phyloP scores from a whole-genome alignment of 805 yeast genomes.

The Saccharomycopsis microspora region DNA sequence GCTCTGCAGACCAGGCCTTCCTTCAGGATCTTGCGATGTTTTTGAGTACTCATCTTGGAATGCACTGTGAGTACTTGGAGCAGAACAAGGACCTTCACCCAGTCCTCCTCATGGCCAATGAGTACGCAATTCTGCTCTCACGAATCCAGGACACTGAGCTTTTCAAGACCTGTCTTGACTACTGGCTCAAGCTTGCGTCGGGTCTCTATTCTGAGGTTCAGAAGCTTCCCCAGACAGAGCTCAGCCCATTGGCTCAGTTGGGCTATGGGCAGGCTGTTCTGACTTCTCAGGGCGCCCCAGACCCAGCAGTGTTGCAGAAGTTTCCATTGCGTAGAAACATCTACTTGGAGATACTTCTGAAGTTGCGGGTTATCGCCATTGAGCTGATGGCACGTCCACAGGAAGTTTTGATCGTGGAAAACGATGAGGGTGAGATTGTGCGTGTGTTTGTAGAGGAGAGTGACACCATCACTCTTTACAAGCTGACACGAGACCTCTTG shows the following conservation, averaged over 20 bases:
- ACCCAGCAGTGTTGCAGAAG: slow-evolving; percentile 67
- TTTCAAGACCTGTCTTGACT: slow-evolving; percentile 90
- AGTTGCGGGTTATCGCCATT: slow-evolving; percentile 83
- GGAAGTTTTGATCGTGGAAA: slow-evolving; percentile 92
- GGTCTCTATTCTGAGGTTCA: slow-evolving; percentile 80
- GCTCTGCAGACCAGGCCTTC: slow-evolving; percentile 81
- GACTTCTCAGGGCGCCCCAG: slow-evolving; percentile 70
- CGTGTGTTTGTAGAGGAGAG: slow-evolving; percentile 94
- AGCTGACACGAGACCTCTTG: slow-evolving; percentile 89
- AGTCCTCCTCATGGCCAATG: slow-evolving; percentile 60
- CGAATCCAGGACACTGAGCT: slow-evolving; percentile 91
- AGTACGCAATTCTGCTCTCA: slow-evolving; percentile 74
- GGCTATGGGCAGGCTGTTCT: slow-evolving; percentile 29
- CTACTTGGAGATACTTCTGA: slow-evolving; percentile 68
- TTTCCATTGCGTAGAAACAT: slow-evolving; percentile 79
- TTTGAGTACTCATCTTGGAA: slow-evolving; percentile 70
- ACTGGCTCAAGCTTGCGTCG: slow-evolving; percentile 83
- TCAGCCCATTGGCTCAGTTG: slow-evolving; percentile 70
- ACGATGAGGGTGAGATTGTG: slow-evolving; percentile 98
- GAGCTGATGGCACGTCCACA: slow-evolving; percentile 98
- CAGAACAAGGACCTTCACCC: slow-evolving; percentile 40
- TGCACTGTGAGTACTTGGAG: slow-evolving; percentile 61
- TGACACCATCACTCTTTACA: slow-evolving; percentile 92
- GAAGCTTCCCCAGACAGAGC: slow-evolving; percentile 57
- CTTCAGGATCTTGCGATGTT: slow-evolving; percentile 93